Conservation (phyloP, 108 stramenopile species). For the Aurantiochytrium sp. region DNA sequence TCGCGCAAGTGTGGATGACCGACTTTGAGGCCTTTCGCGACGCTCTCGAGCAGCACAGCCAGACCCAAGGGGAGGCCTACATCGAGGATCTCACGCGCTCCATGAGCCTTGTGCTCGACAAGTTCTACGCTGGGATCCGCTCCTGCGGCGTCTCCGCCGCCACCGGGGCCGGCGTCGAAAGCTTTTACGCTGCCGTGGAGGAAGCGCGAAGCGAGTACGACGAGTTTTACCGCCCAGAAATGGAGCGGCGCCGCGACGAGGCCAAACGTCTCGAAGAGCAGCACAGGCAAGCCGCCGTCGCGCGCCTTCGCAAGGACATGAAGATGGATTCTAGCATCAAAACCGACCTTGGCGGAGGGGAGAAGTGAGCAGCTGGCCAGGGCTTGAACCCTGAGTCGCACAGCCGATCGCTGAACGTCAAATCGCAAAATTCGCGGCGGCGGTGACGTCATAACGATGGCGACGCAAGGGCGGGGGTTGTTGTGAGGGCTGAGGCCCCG, state of each 20-base stretch:
- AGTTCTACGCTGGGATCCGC: constrained; percentile 88
- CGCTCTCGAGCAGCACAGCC: constrained; percentile 54
- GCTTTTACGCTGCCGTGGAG: constrained; percentile 75
- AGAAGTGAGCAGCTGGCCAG: too few species aligned
- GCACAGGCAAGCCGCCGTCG: background rate
- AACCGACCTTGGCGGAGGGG: background rate
- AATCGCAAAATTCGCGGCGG: too few species aligned
- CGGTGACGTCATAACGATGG: too few species aligned
- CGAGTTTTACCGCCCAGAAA: constrained; percentile 56
- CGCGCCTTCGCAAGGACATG: background rate
- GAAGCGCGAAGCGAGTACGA: constrained; percentile 77
- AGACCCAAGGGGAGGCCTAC: constrained; percentile 60
- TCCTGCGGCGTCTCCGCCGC: constrained; percentile 80
- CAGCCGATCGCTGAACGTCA: too few species aligned
- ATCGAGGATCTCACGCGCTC: constrained; percentile 83
- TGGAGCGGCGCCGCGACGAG: background rate
- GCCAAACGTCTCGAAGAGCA: background rate
- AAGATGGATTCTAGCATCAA: background rate
- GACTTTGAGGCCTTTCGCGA: constrained; percentile 95
- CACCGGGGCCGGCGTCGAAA: constrained; percentile 85
- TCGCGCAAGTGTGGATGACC: constrained; percentile 92
- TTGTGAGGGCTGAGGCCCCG: too few species aligned
- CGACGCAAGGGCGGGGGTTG: too few species aligned
- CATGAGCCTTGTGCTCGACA: constrained; percentile 86
- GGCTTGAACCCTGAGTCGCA: too few species aligned